Base-by-base conservation (phyloP, 805 yeast genomes). In the Torulaspora microellipsoides region DNA sequence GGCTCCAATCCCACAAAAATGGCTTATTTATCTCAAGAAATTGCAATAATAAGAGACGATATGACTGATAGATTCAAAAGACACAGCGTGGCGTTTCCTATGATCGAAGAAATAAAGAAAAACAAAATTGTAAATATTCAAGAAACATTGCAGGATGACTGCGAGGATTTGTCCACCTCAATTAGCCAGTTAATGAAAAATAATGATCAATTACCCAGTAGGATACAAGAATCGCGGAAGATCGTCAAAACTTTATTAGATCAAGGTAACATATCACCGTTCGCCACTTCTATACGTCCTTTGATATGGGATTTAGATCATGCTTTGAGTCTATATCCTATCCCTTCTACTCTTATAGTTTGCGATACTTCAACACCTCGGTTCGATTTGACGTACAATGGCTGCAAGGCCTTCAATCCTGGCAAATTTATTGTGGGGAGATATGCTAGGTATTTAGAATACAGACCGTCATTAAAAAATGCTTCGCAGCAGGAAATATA, bases 231-330 rank as follows among this genome's bases (percentile, higher is more conserved):
- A 59, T 78, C 88, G 0, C 72, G 87, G 49, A 82, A 83, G 55
- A 64, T 89, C 2, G 86, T 84, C 13, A 82, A 85, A 50, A 89
- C 97, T 0, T 48, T 93, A 0, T 64, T 93, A 10, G 95, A 87
- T 57, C 99, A 93, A 65, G 93, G 93, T 0, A 84, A 80, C 57
- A 62, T 93, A 36, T 84, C 93, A 27, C 99, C 99, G 10, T 88
- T 90, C 57, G 67, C 80, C 2, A 64, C 70, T 14, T 64, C 70
- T 15, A 66, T 77, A 23, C 75, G 86, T 47, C 85, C 95, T 0
- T 70, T 86, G 1, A 68, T 77, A 15, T 77, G 95, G 70, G 81
- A 80, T 46, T 76, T 76, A 54, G 95, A 87, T 58, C 80, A 81
- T 51, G 67, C 78, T 4, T 68, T 91, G 48, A 72, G 83, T 15